These are phyloP conservation scores for Diaporthe vaccinii DNA, from an alignment of 2,329 filamentous ascomycete species.

Conservation along the genomic window DNA sequence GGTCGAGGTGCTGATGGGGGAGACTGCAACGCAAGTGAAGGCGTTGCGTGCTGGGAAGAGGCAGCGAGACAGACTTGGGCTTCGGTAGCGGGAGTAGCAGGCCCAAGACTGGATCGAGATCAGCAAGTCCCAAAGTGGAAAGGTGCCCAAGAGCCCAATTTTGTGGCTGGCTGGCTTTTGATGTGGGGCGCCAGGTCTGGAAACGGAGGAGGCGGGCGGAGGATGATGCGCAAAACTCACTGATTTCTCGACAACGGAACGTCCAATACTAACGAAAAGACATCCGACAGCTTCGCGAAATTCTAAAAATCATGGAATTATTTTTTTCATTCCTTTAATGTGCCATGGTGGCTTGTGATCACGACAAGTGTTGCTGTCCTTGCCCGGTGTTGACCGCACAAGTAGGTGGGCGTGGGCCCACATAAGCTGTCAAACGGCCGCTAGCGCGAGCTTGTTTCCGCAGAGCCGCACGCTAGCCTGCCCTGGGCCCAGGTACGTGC, in stretches of 20 bases:
- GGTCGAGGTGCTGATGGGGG: not conserved
- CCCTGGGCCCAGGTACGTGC: not conserved
- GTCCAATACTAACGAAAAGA: not conserved
- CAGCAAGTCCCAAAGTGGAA: not conserved
- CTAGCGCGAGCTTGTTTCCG: not conserved
- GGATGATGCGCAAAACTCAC: not conserved
- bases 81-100: not conserved
- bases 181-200: not conserved
- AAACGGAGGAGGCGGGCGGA: not conserved
- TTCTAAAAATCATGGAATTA: rapidly evolving
- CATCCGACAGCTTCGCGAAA: not conserved
- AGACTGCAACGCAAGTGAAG: not conserved
- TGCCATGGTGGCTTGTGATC: not conserved
- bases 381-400: not conserved
- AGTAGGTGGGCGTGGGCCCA: not conserved
- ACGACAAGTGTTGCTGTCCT: not conserved
- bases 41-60: not conserved
- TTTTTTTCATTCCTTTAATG: not conserved
- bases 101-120: not conserved
- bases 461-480: not conserved
- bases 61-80: not conserved
- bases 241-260: not conserved
- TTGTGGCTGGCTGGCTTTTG: not conserved
- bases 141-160: not conserved
- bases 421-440: not conserved